Conservation (phyloP, 176 grass and related monocot species). For the Metroxylon sagu region DNA sequence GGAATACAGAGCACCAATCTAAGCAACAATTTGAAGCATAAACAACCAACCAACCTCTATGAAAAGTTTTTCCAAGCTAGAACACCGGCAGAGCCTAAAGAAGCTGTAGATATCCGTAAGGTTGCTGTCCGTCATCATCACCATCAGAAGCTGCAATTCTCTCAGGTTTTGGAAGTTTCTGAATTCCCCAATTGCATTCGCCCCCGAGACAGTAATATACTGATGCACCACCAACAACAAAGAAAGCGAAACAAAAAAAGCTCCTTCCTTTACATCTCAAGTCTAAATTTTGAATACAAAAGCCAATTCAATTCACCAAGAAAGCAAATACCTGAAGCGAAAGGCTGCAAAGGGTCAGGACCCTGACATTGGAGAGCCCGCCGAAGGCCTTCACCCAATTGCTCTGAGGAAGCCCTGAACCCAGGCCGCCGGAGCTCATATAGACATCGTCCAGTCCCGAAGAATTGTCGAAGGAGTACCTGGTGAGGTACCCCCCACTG, state of each 20-base stretch:
- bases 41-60: slow-evolving; percentile 45
- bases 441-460: slow-evolving; percentile 45
- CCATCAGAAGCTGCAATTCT: slow-evolving; percentile 78
- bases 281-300: neutral
- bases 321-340: slow-evolving; percentile 53
- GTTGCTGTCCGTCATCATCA: slow-evolving; percentile 72
- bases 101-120: slow-evolving; percentile 72
- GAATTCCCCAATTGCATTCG: slow-evolving; percentile 11
- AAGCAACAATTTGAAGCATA: no score
- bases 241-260: slow-evolving; percentile 1
- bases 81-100: slow-evolving; percentile 52
- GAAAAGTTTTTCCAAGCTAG: slow-evolving; percentile 60
- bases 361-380: slow-evolving; percentile 51
- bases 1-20: no score
- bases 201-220: no score
- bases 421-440: slow-evolving; percentile 45
- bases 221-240: slow-evolving; percentile 17
- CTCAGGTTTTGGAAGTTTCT: slow-evolving; percentile 39
- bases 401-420: neutral
- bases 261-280: neutral
- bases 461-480: slow-evolving; percentile 19
- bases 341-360: slow-evolving; percentile 76
- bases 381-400: slow-evolving; percentile 17
- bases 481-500: slow-evolving; percentile 46
- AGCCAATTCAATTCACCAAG: neutral